A percentile compares a stretch with the other conserved stretches of the same genome.
phyloP scores from a whole-genome alignment of 768 basidiomycete genomes.

The Mycena metata region DNA sequence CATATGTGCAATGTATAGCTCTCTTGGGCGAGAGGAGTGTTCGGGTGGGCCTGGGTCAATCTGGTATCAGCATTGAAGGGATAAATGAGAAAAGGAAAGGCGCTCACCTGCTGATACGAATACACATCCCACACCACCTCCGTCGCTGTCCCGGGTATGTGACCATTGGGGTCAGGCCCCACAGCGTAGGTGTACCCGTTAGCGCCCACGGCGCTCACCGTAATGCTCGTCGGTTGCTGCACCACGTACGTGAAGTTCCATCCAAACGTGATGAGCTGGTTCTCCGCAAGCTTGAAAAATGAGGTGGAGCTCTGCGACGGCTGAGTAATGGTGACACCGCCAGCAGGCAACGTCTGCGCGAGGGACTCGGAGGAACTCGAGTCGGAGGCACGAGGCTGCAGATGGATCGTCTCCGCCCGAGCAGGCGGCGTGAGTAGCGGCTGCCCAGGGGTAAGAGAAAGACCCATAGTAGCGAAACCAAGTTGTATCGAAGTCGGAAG shows the following conservation, averaged over 20 bases:
- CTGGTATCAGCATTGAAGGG: neutral
- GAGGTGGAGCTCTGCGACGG: conserved; percentile 86
- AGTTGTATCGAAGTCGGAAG: no score
- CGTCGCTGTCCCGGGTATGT: conserved; percentile 79
- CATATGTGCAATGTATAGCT: conserved; percentile 85
- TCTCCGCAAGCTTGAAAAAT: conserved; percentile 88
- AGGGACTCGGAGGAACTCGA: conserved; percentile 48
- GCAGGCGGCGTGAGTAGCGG: no score
- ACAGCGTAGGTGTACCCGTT: conserved; percentile 94
- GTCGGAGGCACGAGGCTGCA: neutral
- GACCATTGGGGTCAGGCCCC: conserved; percentile 76
- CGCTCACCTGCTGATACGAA: conserved; percentile 66
- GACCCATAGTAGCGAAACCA: no score
- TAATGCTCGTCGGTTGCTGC: conserved; percentile 79
- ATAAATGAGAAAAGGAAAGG: neutral
- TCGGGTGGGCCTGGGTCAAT: conserved; percentile 50
- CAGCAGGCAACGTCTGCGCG: conserved; percentile 68
- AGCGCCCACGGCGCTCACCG: conserved; percentile 84
- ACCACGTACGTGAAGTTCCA: conserved; percentile 90
- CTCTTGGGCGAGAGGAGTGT: conserved; percentile 78
- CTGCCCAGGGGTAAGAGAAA: no score
- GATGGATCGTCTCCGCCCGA: no score
- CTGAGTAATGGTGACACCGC: conserved; percentile 78
- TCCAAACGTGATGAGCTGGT: conserved; percentile 84
- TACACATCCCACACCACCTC: conserved; percentile 85